Evolutionary conservation across 1,284 basidiomycete genomes (phyloP).

Genomic region (Leccinum insigne): DNA sequence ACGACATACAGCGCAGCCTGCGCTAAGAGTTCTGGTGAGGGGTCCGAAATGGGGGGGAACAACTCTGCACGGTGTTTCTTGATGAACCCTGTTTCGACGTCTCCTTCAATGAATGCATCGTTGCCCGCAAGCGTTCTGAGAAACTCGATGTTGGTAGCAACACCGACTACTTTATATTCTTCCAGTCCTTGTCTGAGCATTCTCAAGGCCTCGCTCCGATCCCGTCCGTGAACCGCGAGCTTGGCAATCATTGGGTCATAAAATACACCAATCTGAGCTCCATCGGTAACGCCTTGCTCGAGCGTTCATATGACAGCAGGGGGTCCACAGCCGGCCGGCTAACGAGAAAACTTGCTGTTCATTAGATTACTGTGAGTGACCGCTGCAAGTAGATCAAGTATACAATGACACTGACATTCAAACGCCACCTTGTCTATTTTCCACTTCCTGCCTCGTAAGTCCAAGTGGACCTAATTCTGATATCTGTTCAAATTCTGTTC

Average conservation of each 20-base stretch:
- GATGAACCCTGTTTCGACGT: conserved; percentile 95
- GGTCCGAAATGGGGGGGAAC: conserved; percentile 62
- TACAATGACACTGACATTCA: neutral
- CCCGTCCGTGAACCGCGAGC: conserved; percentile 87
- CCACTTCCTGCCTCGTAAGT: neutral
- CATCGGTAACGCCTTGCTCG: conserved; percentile 89
- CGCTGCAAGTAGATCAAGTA: neutral
- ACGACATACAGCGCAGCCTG: conserved; percentile 78
- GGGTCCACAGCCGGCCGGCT: neutral
- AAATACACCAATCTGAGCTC: conserved; percentile 88
- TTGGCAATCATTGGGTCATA: conserved; percentile 97
- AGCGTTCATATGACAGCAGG: conserved; percentile 31
- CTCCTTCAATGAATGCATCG: conserved; percentile 72
- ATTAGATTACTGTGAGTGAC: neutral
- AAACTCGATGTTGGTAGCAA: conserved; percentile 92
- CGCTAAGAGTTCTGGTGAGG: conserved; percentile 65
- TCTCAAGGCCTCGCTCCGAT: conserved; percentile 85
- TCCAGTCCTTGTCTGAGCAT: conserved; percentile 80
- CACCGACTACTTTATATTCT: conserved; percentile 90
- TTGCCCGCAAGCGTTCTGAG: conserved; percentile 78
- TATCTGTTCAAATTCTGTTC: neutral
- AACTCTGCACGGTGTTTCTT: conserved; percentile 81
- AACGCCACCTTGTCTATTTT: neutral
- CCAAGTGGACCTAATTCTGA: neutral
- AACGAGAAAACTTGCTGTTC: no score